Conservation (phyloP, 306 rosid genomes). For the Cicer chorassanicum region DNA sequence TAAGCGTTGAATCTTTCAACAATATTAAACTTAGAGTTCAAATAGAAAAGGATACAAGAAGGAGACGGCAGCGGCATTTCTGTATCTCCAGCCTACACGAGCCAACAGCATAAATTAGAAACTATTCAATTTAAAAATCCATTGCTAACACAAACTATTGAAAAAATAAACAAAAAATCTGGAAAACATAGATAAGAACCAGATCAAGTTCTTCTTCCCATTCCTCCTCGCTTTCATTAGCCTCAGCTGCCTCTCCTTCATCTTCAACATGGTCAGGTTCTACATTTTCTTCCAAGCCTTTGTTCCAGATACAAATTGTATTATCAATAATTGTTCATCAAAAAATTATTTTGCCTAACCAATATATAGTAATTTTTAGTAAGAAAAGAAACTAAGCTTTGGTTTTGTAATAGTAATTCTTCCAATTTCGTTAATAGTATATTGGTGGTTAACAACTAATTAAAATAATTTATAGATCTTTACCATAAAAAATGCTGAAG, state of each 20-base stretch:
- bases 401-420: constrained; percentile 19
- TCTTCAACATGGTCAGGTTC: constrained; percentile 62
- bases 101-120: constrained; percentile 36
- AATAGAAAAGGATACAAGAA: constrained; percentile 66
- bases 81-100: constrained; percentile 66
- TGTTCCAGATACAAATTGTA: constrained; percentile 31
- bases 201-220: constrained; percentile 64
- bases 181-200: constrained; percentile 46
- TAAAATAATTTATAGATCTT: background rate
- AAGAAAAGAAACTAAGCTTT: constrained; percentile 5
- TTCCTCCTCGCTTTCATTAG: constrained; percentile 66
- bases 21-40: constrained; percentile 22
- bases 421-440: constrained; percentile 28
- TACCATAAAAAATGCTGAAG: background rate
- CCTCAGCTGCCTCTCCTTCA: constrained; percentile 63
- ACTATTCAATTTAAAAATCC: constrained; percentile 11
- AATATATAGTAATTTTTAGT: constrained; percentile 9
- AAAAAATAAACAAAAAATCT: constrained; percentile 28
- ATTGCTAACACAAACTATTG: constrained; percentile 1
- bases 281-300: constrained; percentile 53
- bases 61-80: constrained; percentile 65
- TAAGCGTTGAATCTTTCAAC: constrained; percentile 26
- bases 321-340: constrained; percentile 27
- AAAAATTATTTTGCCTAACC: constrained; percentile 12
- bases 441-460: constrained; percentile 19